Percentiles rank a stretch among this genome's conserved stretches.
Evolutionary conservation across 192 early-diverging fungal genomes (phyloP).

Genomic region (Rhizophagus sp.): DNA sequence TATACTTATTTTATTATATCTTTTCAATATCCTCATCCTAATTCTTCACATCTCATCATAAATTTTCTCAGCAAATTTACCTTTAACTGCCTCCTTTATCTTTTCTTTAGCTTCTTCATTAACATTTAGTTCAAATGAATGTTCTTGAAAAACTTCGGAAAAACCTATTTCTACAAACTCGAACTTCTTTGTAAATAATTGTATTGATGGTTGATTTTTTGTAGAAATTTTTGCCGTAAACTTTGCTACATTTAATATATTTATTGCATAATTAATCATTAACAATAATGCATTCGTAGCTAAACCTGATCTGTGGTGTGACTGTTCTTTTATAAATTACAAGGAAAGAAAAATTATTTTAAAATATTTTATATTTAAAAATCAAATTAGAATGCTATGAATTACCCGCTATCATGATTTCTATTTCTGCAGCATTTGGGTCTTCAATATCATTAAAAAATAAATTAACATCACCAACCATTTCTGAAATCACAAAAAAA

Average conservation of each 20-base stretch:
- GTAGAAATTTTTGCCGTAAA: conserved; percentile 70
- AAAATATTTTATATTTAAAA: neutral
- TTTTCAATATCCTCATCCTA: neutral
- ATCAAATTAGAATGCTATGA: neutral
- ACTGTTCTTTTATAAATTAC: neutral
- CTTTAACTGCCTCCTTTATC: neutral
- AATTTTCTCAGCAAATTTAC: neutral
- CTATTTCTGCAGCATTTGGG: conserved; percentile 76
- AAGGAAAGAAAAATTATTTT: neutral
- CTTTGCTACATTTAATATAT: conserved; percentile 46
- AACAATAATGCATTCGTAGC: neutral
- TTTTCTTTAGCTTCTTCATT: neutral
- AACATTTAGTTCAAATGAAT: conserved; percentile 53
- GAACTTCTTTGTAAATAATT: conserved; percentile 60
- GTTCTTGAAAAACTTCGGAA: conserved; percentile 68
- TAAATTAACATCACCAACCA: conserved; percentile 96
- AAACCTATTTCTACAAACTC: conserved; percentile 53
- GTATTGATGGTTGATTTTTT: conserved; percentile 59
- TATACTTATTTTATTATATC: too few species aligned
- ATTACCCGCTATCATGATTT: conserved; percentile 92
- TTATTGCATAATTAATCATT: conserved; percentile 21
- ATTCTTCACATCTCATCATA: neutral
- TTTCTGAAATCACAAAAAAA: conserved; percentile 44
- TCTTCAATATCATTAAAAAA: conserved; percentile 86
- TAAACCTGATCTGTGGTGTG: neutral